Evolutionary conservation across 1,139 yeast species (phyloP).

Genomic region (Meyerozyma carpophila): DNA sequence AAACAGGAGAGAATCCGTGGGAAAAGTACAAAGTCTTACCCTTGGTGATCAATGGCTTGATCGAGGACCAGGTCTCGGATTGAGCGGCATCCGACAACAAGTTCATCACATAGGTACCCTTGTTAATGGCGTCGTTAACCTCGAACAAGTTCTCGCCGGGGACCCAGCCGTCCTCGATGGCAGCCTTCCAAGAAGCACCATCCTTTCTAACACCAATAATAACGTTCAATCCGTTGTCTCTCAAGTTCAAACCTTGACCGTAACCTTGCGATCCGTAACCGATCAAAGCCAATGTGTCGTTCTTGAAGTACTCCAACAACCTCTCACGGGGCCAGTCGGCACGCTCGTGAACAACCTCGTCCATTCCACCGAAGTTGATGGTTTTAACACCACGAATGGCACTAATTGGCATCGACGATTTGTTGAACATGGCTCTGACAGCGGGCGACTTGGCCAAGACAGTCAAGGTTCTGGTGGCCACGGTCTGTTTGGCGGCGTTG

Average conservation of each 20-base stretch:
- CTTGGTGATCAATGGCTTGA: constrained; percentile 90
- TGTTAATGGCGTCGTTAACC: constrained; percentile 84
- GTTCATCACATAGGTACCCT: constrained; percentile 96
- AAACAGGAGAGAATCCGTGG: constrained; percentile 99
- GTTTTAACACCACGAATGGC: constrained; percentile 84
- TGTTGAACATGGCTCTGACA: constrained; percentile 37
- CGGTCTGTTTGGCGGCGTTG: constrained; percentile 43
- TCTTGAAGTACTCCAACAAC: constrained; percentile 91
- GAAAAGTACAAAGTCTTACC: constrained; percentile 98
- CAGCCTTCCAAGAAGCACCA: constrained; percentile 99
- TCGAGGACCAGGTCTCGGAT: constrained; percentile 90
- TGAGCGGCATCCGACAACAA: constrained; percentile 98
- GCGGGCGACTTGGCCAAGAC: constrained; percentile 44
- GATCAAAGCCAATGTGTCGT: constrained; percentile 94
- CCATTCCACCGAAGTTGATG: constrained; percentile 95
- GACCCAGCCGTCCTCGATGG: constrained; percentile 99
- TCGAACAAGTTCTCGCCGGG: constrained; percentile 98
- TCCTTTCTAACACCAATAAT: constrained; percentile 96
- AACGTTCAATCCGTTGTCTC: constrained; percentile 98
- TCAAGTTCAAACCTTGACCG: constrained; percentile 98
- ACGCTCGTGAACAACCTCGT: constrained; percentile 96
- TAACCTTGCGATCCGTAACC: constrained; percentile 99
- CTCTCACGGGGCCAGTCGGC: constrained; percentile 99
- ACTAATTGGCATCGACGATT: constrained; percentile 27
- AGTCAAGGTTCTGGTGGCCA: constrained; percentile 64